Base-by-base conservation (phyloP, 805 yeast genomes). In the Candida tammaniensis region DNA sequence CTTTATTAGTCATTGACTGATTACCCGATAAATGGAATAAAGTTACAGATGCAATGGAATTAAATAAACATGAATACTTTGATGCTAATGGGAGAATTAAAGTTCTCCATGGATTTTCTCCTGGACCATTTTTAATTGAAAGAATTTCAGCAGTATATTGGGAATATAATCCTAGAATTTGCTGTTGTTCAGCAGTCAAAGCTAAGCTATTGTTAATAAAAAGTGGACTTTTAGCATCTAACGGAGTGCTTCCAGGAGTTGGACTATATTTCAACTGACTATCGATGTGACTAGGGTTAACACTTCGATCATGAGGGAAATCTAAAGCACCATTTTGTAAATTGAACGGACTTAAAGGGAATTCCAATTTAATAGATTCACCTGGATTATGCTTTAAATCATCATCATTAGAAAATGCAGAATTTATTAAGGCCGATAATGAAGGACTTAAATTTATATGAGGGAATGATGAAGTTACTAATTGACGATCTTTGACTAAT, bases 91-190 rank as follows among this genome's bases (percentile, higher is more conserved):
- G 86, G 48, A 80, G 52, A 30, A 80, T 56, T 25, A 72, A 47
- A 7, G 70, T 65, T 32, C 82, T 55, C 87, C 87, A 81, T 5
- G 86, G 87, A 46, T 81, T 80, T 41, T 79, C 85, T 3, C 71
- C 55, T 0, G 76, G 76, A 0, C 84, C 85, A 42, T 78, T 74
- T 43, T 76, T 78, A 36, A 80, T 76, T 5, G 83, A 75, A 74
- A 81, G 68, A 33, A 80, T 64, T 17, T 59, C 52, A 30, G 68
- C 62, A 1, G 70, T 64, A 40, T 63, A 62, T 16, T 54, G 50
- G 1, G 64, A 54, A 35, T 58, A 65, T 19, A 65, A 43, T 28
- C 51, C 53, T 13, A 65, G 36, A 21, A 64, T 59, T 27, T 64
- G 70, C 33, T 60, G 64, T 15, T 55, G 56, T 35, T 62, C 69